Base-by-base conservation (phyloP, 2,329 filamentous ascomycete species). In the Trichoderma asperellum region DNA sequence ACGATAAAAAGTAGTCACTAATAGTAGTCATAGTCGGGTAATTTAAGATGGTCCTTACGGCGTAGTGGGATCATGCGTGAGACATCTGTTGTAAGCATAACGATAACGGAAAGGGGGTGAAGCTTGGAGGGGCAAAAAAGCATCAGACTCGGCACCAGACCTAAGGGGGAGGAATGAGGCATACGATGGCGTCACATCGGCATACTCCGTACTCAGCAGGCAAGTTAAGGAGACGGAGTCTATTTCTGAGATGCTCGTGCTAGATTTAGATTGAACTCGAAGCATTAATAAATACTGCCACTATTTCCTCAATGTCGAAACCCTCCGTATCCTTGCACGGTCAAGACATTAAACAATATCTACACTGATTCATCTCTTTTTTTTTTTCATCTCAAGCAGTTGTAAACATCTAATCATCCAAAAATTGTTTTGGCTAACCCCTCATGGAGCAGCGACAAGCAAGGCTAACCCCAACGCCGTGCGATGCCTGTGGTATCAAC, bases 401-500 rank as follows among this genome's bases (percentile, higher is more conserved):
- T 27, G 52, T 37, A 49, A 43, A 43, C 47, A 68, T 68, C 65
- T 56, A 60, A 68, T 61, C 57, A 57, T 62, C 66, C 58, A 62
- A 61, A 65, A 40, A 5, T 14, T 34, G 52, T 43, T 43, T 43
- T 18, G 27, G 61, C 63, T 27, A 21, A 52, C 67, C 21, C 49
- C 3, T 68, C 67, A 57, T 49, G 52, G 37, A n/a, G 59, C 37
- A 29, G 53, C 43, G 29, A 32, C 37, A 66, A 69, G 68, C 68
- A 69, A 66, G 60, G 61, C 60, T 66, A 69, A 53, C 60, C 52
- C 53, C 49, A 69, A 69, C 68, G 68, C 68, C 68, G 53, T 66
- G 68, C 61, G 61, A 69, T 69, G 68, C 61, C 68, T 65, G 59
- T 65, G 68, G 68, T 69, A 69, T 69, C 68, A 69, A 69, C 65